Evolutionary conservation across 805 yeast genomes (phyloP).

Genomic region (Lipomyces yamanashiensis): DNA sequence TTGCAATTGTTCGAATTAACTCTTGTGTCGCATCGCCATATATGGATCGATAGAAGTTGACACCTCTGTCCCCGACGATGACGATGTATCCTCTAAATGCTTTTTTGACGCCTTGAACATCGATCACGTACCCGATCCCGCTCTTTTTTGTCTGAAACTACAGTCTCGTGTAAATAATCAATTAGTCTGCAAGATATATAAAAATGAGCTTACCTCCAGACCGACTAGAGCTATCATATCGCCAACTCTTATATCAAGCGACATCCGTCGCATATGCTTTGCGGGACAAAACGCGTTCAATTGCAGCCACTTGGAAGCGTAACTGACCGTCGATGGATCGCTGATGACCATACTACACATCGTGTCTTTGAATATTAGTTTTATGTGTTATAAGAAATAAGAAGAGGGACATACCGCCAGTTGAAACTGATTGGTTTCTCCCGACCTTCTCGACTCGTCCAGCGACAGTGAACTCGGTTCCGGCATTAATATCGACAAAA

Average conservation of each 20-base stretch:
- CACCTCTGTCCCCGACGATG: too few relatives aligned
- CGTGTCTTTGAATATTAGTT: background rate
- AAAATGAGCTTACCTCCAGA: background rate
- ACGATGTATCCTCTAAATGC: too few relatives aligned
- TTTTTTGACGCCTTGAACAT: too few relatives aligned
- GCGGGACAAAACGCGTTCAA: background rate
- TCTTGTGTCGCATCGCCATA: background rate
- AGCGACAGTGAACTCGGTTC: background rate
- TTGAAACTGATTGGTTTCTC: background rate
- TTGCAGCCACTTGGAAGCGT: background rate
- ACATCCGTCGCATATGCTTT: background rate
- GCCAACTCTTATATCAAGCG: background rate
- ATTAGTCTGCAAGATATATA: background rate
- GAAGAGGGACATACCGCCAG: background rate
- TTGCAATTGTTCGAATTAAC: background rate
- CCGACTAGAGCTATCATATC: constrained; percentile 1
- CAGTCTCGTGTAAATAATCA: too few relatives aligned
- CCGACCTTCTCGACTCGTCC: background rate
- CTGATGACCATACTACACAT: background rate
- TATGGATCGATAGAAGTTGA: background rate
- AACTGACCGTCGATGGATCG: constrained; percentile 3
- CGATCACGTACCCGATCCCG: too few relatives aligned
- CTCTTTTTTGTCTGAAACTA: too few relatives aligned
- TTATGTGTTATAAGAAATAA: background rate
- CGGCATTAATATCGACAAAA: background rate